phyloP scores from a whole-genome alignment of 2,329 filamentous ascomycete species.

The Orbilia javanica region DNA sequence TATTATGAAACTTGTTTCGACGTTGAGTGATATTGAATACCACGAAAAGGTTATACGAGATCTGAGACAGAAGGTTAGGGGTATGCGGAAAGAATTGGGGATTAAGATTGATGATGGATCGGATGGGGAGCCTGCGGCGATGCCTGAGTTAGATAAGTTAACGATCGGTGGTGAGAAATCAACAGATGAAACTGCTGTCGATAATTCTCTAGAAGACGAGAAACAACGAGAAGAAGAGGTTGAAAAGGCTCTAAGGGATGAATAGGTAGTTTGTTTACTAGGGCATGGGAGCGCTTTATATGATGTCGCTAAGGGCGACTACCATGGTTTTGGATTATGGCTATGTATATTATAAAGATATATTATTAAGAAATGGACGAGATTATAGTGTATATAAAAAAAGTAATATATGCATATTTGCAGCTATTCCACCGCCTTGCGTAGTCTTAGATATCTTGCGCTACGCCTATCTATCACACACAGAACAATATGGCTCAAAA shows the following conservation, averaged over 20 bases:
- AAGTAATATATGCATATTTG: slow-evolving; percentile 1
- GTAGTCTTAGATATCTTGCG: background rate
- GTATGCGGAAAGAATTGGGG: slow-evolving; percentile 32
- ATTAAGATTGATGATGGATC: slow-evolving; percentile 13
- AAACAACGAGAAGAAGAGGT: background rate
- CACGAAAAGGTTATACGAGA: slow-evolving; percentile 28
- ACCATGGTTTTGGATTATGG: background rate
- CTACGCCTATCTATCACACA: slow-evolving; percentile 33
- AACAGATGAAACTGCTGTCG: background rate
- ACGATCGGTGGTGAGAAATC: background rate
- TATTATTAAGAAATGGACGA: background rate
- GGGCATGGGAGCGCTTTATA: too few species aligned
- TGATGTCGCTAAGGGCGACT: too few species aligned
- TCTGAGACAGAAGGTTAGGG: slow-evolving; percentile 31
- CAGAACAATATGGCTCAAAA: slow-evolving; percentile 5
- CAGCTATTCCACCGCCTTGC: background rate
- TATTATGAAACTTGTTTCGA: slow-evolving; percentile 15
- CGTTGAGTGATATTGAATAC: slow-evolving; percentile 34
- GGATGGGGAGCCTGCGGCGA: background rate
- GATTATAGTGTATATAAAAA: background rate
- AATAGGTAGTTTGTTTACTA: background rate
- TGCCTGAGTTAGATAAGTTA: background rate
- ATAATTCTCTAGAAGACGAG: background rate
- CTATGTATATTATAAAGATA: background rate
- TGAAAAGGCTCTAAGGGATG: background rate